phyloP scores from a whole-genome alignment of 192 early-diverging fungal genomes.

The Coemansia sp. region DNA sequence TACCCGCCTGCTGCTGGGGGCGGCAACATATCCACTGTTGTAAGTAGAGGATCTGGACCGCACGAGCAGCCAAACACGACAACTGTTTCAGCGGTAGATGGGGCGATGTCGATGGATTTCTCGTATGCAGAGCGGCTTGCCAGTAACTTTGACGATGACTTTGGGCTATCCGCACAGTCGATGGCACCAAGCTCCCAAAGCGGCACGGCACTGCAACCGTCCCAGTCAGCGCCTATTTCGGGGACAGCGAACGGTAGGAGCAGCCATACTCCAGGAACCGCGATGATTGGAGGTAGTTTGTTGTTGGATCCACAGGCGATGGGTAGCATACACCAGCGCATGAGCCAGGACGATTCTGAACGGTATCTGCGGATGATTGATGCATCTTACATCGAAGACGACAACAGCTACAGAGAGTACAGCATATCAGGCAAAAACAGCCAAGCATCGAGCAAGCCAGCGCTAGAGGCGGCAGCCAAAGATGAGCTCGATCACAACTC shows the following conservation, averaged over 20 bases:
- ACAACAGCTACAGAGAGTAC: slow-evolving; percentile 5
- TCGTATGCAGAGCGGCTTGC: slow-evolving; percentile 7
- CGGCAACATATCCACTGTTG: neutral
- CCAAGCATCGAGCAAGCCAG: neutral
- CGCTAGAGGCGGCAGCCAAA: neutral
- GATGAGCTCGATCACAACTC: slow-evolving; percentile 8
- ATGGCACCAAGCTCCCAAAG: neutral
- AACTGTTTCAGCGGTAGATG: neutral
- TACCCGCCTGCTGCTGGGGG: too few species aligned
- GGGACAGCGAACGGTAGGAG: neutral
- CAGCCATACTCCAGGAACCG: neutral
- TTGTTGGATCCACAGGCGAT: neutral
- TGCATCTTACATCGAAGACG: slow-evolving; percentile 3
- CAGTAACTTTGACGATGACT: neutral
- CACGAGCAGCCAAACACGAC: neutral
- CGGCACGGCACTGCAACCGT: neutral
- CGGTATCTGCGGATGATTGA: slow-evolving; percentile 10
- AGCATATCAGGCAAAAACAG: neutral
- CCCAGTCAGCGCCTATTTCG: neutral
- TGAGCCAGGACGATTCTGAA: slow-evolving; percentile 7
- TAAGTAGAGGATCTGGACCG: neutral
- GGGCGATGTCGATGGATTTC: slow-evolving; percentile 2
- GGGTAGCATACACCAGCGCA: neutral
- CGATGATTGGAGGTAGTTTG: neutral
- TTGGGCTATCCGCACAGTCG: neutral